These are phyloP conservation scores for Sphagnum tenellum DNA, from an alignment of 225 moss, liverwort and hornwort species.

Conservation along the genomic window DNA sequence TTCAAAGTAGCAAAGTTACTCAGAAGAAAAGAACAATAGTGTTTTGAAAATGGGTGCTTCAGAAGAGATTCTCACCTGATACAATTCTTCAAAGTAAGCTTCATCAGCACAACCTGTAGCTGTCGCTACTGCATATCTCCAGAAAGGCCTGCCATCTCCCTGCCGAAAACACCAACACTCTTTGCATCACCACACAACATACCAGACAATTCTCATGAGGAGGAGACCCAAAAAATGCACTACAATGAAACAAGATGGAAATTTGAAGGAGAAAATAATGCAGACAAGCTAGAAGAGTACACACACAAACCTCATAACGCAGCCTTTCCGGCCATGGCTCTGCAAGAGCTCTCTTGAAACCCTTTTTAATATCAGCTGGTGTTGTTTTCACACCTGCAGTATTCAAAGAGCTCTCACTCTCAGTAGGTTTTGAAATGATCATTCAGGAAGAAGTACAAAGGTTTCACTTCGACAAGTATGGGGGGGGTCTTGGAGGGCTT, in stretches of 20 bases:
- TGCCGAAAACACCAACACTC: constrained; percentile 11
- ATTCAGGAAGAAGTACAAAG: not conserved
- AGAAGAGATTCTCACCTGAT: constrained; percentile 39
- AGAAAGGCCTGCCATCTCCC: constrained; percentile 95
- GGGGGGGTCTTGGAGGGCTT: too few relatives aligned
- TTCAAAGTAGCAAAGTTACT: not conserved
- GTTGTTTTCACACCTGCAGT: constrained; percentile 56
- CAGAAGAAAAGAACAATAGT: not conserved
- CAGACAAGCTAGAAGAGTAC: not conserved
- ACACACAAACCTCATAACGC: constrained; percentile 62
- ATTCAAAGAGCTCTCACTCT: too few relatives aligned
- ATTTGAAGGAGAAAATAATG: not conserved
- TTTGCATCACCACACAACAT: not conserved
- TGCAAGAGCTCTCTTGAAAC: constrained; percentile 74
- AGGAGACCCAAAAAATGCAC: not conserved
- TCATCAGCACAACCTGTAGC: constrained; percentile 81
- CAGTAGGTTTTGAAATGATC: not conserved
- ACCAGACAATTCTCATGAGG: too few relatives aligned
- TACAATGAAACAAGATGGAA: constrained; percentile 1
- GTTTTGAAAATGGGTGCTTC: not conserved
- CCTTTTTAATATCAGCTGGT: constrained; percentile 71
- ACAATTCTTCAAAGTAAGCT: constrained; percentile 84
- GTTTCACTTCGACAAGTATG: too few relatives aligned
- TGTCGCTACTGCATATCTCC: constrained; percentile 83
- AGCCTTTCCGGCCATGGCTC: constrained; percentile 96